These are phyloP conservation scores for Fusarium buharicum DNA, from an alignment of 2,329 filamentous ascomycete genomes.

Conservation along the genomic window DNA sequence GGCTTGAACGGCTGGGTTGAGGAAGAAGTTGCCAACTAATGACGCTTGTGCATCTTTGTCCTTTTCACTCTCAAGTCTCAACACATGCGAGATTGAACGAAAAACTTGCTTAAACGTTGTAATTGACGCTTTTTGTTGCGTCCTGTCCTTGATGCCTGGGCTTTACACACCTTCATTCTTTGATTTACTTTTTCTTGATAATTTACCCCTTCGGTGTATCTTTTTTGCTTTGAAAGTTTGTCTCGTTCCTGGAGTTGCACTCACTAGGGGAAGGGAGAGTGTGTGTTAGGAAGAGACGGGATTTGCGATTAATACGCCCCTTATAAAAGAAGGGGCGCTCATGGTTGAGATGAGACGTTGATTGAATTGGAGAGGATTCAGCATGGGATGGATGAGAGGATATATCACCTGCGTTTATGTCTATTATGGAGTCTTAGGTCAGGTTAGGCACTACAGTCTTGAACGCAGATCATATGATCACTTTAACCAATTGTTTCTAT, in stretches of 20 bases:
- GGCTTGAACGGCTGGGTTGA: conserved; percentile 75
- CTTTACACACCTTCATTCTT: conserved; percentile 45
- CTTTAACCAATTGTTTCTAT: conserved; percentile 2
- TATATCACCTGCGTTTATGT: conserved; percentile 46
- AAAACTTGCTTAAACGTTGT: conserved; percentile 57
- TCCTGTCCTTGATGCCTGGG: conserved; percentile 42
- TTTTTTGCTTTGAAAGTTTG: conserved; percentile 41
- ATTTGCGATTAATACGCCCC: conserved; percentile 40
- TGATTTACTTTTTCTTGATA: conserved; percentile 48
- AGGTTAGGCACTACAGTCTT: conserved; percentile 41
- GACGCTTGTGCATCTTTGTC: conserved; percentile 42
- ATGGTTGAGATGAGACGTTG: conserved; percentile 37
- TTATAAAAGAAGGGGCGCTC: conserved; percentile 30
- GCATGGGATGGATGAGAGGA: conserved; percentile 32
- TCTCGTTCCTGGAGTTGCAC: conserved; percentile 34
- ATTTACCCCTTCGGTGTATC: conserved; percentile 49
- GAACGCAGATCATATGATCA: conserved; percentile 44
- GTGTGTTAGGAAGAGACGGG: conserved; percentile 19
- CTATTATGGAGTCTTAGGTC: conserved; percentile 43
- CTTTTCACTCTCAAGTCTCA: conserved; percentile 26
- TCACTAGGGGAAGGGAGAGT: conserved; percentile 26
- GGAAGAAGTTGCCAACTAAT: conserved; percentile 71
- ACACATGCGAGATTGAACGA: conserved; percentile 40
- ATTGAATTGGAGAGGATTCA: conserved; percentile 26
- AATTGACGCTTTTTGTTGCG: conserved; percentile 50